Evolutionary conservation across 179 eudicot species (phyloP).

Genomic region (Silene coronaria): DNA sequence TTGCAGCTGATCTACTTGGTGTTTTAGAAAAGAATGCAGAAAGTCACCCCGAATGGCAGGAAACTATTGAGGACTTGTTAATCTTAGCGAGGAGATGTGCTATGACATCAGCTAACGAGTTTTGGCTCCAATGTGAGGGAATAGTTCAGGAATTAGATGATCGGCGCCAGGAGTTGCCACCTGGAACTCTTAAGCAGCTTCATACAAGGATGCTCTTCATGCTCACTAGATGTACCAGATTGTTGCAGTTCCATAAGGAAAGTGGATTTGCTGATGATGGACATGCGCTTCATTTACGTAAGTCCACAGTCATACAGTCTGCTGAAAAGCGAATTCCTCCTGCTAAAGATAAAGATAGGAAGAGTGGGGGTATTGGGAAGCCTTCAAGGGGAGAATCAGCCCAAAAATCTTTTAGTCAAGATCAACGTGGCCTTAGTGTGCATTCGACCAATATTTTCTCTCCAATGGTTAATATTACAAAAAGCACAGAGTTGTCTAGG

Average conservation of each 20-base stretch:
- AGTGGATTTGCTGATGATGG: constrained; percentile 90
- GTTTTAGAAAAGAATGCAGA: constrained; percentile 85
- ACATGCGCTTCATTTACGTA: constrained; percentile 61
- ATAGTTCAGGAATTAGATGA: constrained; percentile 99
- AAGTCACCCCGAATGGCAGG: constrained; percentile 91
- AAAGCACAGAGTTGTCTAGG: constrained; percentile 44
- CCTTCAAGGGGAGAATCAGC: constrained; percentile 40
- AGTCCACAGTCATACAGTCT: constrained; percentile 59
- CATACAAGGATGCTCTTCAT: constrained; percentile 98
- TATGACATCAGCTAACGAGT: constrained; percentile 84
- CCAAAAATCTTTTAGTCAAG: constrained; percentile 67
- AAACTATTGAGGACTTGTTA: constrained; percentile 85
- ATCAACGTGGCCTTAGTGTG: constrained; percentile 44
- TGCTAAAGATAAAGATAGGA: constrained; percentile 35
- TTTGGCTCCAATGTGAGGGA: constrained; percentile 99
- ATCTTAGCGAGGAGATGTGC: constrained; percentile 89
- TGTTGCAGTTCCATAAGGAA: constrained; percentile 99
- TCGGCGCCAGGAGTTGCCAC: constrained; percentile 91
- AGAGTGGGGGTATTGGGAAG: constrained; percentile 35
- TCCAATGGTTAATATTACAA: constrained; percentile 35
- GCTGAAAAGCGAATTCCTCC: constrained; percentile 49
- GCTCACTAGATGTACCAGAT: constrained; percentile 90
- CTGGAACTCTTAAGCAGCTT: constrained; percentile 85
- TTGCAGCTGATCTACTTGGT: constrained; percentile 95
- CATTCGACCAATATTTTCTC: constrained; percentile 38